Evolutionary conservation across 345 rosid genomes (phyloP), one percentile per base, ranked within the genome.

Genomic region (Reutealis trisperma): DNA sequence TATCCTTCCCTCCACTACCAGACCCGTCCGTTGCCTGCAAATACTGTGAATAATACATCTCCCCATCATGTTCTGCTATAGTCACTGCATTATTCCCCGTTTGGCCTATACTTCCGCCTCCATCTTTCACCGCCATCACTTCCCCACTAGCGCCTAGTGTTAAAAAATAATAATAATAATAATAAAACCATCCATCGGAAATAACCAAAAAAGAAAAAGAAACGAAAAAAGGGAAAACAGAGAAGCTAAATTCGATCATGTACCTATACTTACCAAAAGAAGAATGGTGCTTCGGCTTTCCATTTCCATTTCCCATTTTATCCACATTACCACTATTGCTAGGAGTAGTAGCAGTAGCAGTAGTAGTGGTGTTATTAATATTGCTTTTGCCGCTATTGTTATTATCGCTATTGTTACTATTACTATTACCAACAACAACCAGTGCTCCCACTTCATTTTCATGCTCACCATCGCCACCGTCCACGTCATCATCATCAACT

Each of bases 1-100:
- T 77, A 74, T 89, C 94, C 82, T 90, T 92, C 73, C 87, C 90
- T 74, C 86, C 83, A 73, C 81, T 78, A 79, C 75, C 85, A 74
- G 91, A 81, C 70, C 84, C 89, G 55, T 88, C 90, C 6, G 79
- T 78, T 11, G 81, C 77, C 75, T 76, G 91, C 83, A 84, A 71
- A 80, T 85, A 85, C 74, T 84, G 90, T 0, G 92, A 74, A 63
- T 84, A 84, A 83, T 87, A 85, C 65, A 85, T 62, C 25, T 90
- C 91, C 58, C 90, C 86, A 64, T 90, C 88, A 2, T 86, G 86
- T 69, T 81, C 92, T 7, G 88, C 91, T 70, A 84, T 79, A 2
- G 84, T 85, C 55, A 88, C 89, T 27, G 75, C 81, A 75, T 70
- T 85, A 37, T 80, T 69, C 60, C 84, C 72, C 32, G 83, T 70